A percentile compares a stretch with the other conserved stretches of the same genome.
Conservation (phyloP, 495 filamentous ascomycete species). For the Penicillium desertorum region DNA sequence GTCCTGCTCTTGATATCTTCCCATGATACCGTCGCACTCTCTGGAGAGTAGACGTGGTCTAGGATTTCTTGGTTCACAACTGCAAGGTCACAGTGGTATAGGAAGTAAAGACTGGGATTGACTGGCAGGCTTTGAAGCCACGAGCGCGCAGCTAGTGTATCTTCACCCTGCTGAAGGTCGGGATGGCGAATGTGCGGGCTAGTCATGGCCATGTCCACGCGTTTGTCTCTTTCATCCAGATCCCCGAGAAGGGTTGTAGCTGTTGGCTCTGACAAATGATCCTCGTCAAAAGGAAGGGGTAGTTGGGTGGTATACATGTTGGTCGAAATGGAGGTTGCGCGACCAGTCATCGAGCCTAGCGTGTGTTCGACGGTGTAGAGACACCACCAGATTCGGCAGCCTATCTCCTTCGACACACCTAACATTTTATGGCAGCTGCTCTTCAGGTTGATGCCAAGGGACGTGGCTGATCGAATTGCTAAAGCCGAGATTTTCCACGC, state of each 20-base stretch:
- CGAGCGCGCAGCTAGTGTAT: conserved; percentile 10
- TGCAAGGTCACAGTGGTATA: conserved; percentile 49
- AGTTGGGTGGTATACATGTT: conserved; percentile 56
- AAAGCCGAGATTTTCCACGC: conserved; percentile 63
- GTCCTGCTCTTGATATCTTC: conserved; percentile 59
- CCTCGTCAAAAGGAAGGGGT: conserved; percentile 59
- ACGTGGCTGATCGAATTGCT: conserved; percentile 58
- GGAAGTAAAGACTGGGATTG: conserved; percentile 46
- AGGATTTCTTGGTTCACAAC: conserved; percentile 56
- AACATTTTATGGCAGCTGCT: conserved; percentile 50
- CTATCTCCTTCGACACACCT: conserved; percentile 55
- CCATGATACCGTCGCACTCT: conserved; percentile 54
- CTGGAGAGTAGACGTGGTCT: conserved; percentile 56
- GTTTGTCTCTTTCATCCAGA: conserved; percentile 29
- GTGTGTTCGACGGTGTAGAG: conserved; percentile 60
- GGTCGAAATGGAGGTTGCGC: conserved; percentile 54
- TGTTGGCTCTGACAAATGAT: conserved; percentile 38
- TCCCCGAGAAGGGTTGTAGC: conserved; percentile 33
- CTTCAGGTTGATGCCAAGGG: conserved; percentile 65
- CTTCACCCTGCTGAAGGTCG: conserved; percentile 19
- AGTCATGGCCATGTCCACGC: conserved; percentile 36
- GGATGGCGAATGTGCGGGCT: conserved; percentile 33
- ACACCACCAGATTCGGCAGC: conserved; percentile 65
- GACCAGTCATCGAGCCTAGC: conserved; percentile 61
- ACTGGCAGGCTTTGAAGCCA: conserved; percentile 38